Percentiles rank a stretch among this genome's conserved stretches.
Evolutionary conservation across 441 rosid genomes (phyloP).

Genomic region (Manihot esculenta): DNA sequence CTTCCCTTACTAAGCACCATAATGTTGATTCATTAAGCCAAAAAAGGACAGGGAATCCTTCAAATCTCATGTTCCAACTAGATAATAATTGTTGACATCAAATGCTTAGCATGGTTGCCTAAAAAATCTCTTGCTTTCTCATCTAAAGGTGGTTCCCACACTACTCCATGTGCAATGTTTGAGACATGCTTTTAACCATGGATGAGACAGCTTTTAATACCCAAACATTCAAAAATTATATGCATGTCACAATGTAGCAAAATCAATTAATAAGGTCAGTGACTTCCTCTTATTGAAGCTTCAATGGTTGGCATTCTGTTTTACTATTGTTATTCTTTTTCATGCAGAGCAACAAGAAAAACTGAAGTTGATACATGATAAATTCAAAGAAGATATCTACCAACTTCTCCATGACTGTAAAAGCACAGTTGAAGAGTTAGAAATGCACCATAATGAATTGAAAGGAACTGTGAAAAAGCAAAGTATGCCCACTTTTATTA

Average conservation of each 20-base stretch:
- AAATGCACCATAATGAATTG: conserved; percentile 55
- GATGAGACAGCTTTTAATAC: background rate
- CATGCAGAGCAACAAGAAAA: conserved; percentile 73
- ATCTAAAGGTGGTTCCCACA: background rate
- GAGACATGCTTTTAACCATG: background rate
- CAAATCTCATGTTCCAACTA: background rate
- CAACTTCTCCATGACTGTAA: conserved; percentile 57
- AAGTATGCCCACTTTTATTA: conserved; percentile 48
- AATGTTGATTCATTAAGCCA: background rate
- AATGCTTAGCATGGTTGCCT: background rate
- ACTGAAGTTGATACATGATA: conserved; percentile 58
- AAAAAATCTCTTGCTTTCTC: background rate
- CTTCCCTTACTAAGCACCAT: background rate
- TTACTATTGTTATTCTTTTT: conserved; percentile 11
- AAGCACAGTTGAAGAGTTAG: conserved; percentile 56
- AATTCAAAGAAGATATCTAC: conserved; percentile 58
- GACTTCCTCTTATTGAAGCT: conserved; percentile 6
- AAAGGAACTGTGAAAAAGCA: conserved; percentile 69
- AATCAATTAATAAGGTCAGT: background rate
- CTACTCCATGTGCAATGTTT: background rate
- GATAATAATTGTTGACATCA: background rate
- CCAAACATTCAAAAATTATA: background rate
- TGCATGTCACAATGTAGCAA: background rate
- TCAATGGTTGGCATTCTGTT: background rate
- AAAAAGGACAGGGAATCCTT: background rate